phyloP scores from a whole-genome alignment of 164 flowering plant species.

The Chimonanthus praecox region DNA sequence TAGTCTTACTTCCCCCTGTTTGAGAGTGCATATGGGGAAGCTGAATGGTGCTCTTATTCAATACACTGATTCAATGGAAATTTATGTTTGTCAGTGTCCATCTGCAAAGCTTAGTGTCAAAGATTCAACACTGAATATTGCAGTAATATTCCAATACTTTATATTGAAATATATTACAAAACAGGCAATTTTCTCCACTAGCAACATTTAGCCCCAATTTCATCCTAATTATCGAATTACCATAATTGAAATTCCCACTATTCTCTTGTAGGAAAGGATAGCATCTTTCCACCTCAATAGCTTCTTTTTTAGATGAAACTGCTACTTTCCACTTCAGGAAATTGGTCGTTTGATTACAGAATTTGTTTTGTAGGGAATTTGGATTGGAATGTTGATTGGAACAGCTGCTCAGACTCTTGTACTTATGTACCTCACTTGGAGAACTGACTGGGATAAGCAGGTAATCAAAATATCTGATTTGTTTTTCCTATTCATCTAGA shows the following conservation, averaged over 20 bases:
- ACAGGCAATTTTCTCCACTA: too few relatives aligned
- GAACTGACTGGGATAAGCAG: constrained; percentile 48
- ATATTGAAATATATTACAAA: too few relatives aligned
- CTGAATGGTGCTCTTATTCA: background rate
- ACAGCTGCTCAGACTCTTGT: constrained; percentile 30
- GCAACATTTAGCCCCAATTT: too few relatives aligned
- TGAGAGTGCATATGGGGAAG: background rate
- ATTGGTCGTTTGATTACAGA: background rate
- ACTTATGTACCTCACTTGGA: constrained; percentile 27
- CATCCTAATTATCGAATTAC: too few relatives aligned
- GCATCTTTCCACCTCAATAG: background rate
- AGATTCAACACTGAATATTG: background rate
- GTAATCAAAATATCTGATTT: constrained; percentile 8
- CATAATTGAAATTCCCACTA: background rate
- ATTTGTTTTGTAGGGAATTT: constrained; percentile 30
- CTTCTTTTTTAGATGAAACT: background rate
- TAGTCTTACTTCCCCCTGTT: background rate
- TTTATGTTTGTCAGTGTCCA: background rate
- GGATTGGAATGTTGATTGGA: constrained; percentile 47
- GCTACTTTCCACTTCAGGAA: background rate
- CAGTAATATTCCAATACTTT: too few relatives aligned
- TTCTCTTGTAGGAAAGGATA: background rate
- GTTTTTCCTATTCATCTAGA: background rate
- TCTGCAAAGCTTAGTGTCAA: background rate
- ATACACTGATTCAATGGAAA: background rate